Conservation (phyloP, 371 early-diverging fungal species). For the Nematocida minor region DNA sequence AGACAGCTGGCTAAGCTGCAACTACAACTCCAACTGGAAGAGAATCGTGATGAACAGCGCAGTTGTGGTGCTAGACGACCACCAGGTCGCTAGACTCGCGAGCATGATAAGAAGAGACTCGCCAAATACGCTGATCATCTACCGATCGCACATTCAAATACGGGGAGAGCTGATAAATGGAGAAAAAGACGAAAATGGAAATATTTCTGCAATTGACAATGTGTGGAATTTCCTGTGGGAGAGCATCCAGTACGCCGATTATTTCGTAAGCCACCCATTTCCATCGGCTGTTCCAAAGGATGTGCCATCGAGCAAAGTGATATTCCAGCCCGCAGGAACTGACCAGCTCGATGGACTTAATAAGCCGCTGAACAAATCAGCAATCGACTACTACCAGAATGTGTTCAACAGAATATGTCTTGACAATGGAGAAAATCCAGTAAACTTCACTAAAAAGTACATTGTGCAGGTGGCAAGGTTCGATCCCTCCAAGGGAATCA, state of each 20-base stretch:
- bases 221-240: slow-evolving; percentile 70
- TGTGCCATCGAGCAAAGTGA: slow-evolving; percentile 68
- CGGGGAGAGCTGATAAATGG: slow-evolving; percentile 70
- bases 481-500: slow-evolving; percentile 79
- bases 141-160: slow-evolving; percentile 74
- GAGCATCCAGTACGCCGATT: slow-evolving; percentile 70
- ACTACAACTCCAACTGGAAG: slow-evolving; percentile 72
- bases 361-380: slow-evolving; percentile 65
- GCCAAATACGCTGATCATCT: slow-evolving; percentile 70
- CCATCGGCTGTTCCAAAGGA: slow-evolving; percentile 69
- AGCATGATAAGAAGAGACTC: slow-evolving; percentile 70
- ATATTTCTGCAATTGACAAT: slow-evolving; percentile 32
- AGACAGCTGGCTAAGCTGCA: slow-evolving; percentile 71
- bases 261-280: slow-evolving; percentile 74
- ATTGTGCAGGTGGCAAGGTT: slow-evolving; percentile 77
- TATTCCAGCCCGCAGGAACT: slow-evolving; percentile 72
- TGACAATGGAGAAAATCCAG: slow-evolving; percentile 69
- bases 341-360: slow-evolving; percentile 69
- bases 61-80: slow-evolving; percentile 78
- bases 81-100: slow-evolving; percentile 71
- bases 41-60: slow-evolving; percentile 69
- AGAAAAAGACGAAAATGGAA: slow-evolving; percentile 17
- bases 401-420: slow-evolving; percentile 72
- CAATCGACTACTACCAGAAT: slow-evolving; percentile 68
- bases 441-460: slow-evolving; percentile 69